Base-by-base conservation (phyloP, 2,329 filamentous ascomycete species). In the Fusarium sp. region DNA sequence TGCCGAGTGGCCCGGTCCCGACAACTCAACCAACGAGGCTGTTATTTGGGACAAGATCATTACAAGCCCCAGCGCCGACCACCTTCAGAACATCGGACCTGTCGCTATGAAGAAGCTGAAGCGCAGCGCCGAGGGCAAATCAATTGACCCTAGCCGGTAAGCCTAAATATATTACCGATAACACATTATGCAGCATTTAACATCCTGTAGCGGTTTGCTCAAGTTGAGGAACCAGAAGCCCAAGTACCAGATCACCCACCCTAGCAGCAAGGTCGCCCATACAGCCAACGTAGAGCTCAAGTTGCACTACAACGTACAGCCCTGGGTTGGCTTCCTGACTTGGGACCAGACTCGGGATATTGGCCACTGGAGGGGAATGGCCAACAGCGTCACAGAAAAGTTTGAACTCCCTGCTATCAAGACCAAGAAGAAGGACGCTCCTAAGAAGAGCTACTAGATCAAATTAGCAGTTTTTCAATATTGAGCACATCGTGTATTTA, bases 11-110 rank as follows among this genome's bases (percentile, higher is more conserved):
- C 80, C 72, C 45, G 71, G 71, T 45, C 66, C 63, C 47, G 65
- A 67, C 53, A 78, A 78, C 66, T 73, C 69, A 53, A 79, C 78
- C 61, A 89, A 89, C 77, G 84, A 93, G 77, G 91, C 91, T 68
- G 89, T 97, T 62, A 94, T 99, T 78, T 98, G 94, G 95, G 94
- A 99, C 78, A 84, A 83, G 65, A 98, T 99, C 79, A 93, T 99
- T 78, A 91, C 92, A 39, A 88, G 86, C 68, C 84, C 86, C 50
- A 85, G 84, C 69, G 84, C 89, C 31, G 79, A 87, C 78, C 79
- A 87, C 78, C 75, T 88, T 50, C 75, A 80, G 71, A 88, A 86
- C 73, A 77, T 88, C 44, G 83, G 84, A 6, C 85, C 85, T 10
- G 77, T 80, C 1, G 79, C 84, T 15, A 80, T 86, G 75, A 85